Evolutionary conservation across 306 rosid species (phyloP).

Genomic region (Alnus rubra): DNA sequence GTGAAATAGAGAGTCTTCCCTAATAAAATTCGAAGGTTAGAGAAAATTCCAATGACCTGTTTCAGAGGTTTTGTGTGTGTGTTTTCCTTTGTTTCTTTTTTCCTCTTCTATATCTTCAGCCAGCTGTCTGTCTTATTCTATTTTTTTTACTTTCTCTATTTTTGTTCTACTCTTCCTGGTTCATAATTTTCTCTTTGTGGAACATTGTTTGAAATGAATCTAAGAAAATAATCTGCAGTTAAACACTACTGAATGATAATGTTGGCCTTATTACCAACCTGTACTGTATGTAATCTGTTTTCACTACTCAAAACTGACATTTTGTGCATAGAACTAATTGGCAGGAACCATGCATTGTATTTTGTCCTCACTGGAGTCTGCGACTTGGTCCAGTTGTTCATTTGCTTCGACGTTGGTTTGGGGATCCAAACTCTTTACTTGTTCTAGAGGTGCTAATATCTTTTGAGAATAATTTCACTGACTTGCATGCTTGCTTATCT

Average conservation of each 20-base stretch:
- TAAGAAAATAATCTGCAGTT: neutral
- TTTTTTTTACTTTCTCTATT: neutral
- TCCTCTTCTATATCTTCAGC: neutral
- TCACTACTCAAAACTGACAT: constrained; percentile 25
- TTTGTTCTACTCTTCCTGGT: neutral
- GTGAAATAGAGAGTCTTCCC: neutral
- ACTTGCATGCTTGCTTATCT: constrained; percentile 7
- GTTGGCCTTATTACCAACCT: neutral
- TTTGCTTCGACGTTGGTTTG: constrained; percentile 75
- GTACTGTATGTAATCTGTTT: neutral
- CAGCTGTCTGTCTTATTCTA: neutral
- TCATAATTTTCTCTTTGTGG: neutral
- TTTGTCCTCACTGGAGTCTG: constrained; percentile 83
- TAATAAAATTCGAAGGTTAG: constrained; percentile 2
- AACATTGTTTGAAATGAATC: neutral
- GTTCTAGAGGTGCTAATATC: constrained; percentile 65
- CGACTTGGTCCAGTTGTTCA: constrained; percentile 89
- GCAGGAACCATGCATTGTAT: constrained; percentile 88
- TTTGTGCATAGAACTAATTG: constrained; percentile 55
- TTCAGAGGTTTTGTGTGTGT: neutral
- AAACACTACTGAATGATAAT: neutral
- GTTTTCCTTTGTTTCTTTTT: no score
- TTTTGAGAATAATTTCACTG: neutral
- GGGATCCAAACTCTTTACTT: constrained; percentile 75
- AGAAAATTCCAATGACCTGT: neutral